A percentile compares a stretch with the other conserved stretches of the same genome.
phyloP scores from a whole-genome alignment of 1,284 basidiomycete species.

The Trametes sp. region DNA sequence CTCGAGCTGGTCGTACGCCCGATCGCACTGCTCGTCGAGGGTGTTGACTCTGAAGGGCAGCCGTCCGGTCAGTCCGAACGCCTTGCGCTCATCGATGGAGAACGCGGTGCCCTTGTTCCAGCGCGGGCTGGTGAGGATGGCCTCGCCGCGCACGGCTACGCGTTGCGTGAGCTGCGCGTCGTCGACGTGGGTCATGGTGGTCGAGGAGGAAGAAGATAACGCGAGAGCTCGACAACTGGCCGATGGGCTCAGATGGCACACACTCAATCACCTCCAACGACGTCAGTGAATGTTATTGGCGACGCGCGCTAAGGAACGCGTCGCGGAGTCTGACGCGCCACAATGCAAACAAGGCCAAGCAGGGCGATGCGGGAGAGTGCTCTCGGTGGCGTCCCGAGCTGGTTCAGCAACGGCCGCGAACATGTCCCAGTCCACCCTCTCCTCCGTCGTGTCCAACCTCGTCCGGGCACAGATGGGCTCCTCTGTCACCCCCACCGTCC shows the following conservation, averaged over 20 bases:
- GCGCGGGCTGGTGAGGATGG: slow-evolving; percentile 67
- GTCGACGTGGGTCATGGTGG: slow-evolving; percentile 23
- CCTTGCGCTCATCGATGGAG: slow-evolving; percentile 66
- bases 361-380: slow-evolving; percentile 6
- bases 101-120: slow-evolving; percentile 83
- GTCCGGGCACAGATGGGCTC: slow-evolving; percentile 84
- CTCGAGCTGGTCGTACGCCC: slow-evolving; percentile 75
- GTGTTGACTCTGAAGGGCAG: slow-evolving; percentile 79
- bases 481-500: slow-evolving; percentile 66
- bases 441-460: slow-evolving; percentile 85
- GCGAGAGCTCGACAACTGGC: too few species aligned
- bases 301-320: not conserved
- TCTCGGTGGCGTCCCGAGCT: slow-evolving; percentile 10
- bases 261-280: not conserved
- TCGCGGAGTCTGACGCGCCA: slow-evolving; percentile 4
- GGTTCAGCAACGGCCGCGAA: slow-evolving; percentile 16
- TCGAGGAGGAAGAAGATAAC: slow-evolving; percentile 9
- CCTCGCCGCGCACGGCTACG: slow-evolving; percentile 64
- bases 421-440: slow-evolving; percentile 59
- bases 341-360: slow-evolving; percentile 23
- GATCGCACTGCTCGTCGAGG: slow-evolving; percentile 76
- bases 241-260: too few species aligned
- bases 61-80: slow-evolving; percentile 78
- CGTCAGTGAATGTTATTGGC: not conserved
- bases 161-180: slow-evolving; percentile 41